Conservation (phyloP, 805 yeast species). For the Nakazawaea anatomiae region DNA sequence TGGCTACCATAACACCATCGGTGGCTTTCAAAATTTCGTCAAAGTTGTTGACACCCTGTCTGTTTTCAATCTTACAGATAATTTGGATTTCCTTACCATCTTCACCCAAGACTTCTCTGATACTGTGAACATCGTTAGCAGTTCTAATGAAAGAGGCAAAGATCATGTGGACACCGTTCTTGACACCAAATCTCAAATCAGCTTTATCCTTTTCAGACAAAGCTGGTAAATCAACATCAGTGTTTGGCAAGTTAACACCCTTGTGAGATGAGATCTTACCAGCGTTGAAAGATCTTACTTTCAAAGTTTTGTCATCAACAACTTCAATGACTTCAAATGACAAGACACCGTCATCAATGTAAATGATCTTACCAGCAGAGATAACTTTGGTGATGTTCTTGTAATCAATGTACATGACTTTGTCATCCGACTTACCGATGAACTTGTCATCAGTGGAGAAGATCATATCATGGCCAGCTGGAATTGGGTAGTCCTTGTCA, state of each 20-base stretch:
- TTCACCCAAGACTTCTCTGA: constrained; percentile 93
- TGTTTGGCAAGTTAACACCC: constrained; percentile 98
- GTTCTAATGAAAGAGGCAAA: constrained; percentile 98
- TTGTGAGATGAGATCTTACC: constrained; percentile 96
- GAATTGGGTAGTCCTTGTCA: constrained; percentile 76
- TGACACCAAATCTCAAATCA: constrained; percentile 92
- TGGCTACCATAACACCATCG: constrained; percentile 99
- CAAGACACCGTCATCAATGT: constrained; percentile 95
- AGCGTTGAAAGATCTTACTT: constrained; percentile 84
- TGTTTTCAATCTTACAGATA: constrained; percentile 97
- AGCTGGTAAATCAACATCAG: constrained; percentile 98
- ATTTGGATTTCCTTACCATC: constrained; percentile 95
- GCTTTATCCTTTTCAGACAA: constrained; percentile 92
- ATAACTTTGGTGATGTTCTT: constrained; percentile 94
- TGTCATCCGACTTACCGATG: constrained; percentile 66
- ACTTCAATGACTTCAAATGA: constrained; percentile 89
- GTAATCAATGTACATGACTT: constrained; percentile 87
- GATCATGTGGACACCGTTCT: constrained; percentile 96
- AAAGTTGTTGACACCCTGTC: constrained; percentile 99
- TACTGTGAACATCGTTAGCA: constrained; percentile 82
- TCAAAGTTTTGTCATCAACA: constrained; percentile 72
- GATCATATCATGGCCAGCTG: constrained; percentile 83
- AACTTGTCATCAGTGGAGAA: constrained; percentile 87
- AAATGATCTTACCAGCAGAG: constrained; percentile 80
- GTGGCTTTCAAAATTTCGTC: constrained; percentile 92